Percentiles rank a stretch among this genome's conserved stretches.
phyloP scores from a whole-genome alignment of 257 asterid species.

The Nemophila menziesii region DNA sequence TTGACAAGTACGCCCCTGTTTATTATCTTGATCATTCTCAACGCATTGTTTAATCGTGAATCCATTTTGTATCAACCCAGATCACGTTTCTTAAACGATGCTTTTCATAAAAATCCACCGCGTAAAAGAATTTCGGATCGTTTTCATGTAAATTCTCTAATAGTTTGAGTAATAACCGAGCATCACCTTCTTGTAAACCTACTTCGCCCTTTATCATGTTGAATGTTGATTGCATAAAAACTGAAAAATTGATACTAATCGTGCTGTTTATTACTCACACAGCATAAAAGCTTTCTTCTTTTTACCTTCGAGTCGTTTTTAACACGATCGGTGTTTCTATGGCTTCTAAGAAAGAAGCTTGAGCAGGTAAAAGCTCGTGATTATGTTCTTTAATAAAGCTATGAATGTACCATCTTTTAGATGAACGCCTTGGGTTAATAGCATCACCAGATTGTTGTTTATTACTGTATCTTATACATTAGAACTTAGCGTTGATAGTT shows the following conservation, averaged over 20 bases:
- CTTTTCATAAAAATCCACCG: slow-evolving; percentile 73
- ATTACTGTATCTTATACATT: slow-evolving; percentile 88
- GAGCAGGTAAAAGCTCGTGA: slow-evolving; percentile 89
- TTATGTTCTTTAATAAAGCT: slow-evolving; percentile 76
- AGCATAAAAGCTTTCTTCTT: slow-evolving; percentile 46
- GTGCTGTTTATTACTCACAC: slow-evolving; percentile 27
- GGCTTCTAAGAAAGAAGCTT: slow-evolving; percentile 79
- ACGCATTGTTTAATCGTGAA: slow-evolving; percentile 51
- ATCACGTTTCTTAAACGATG: slow-evolving; percentile 77
- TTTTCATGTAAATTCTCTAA: slow-evolving; percentile 67
- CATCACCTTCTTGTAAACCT: slow-evolving; percentile 70
- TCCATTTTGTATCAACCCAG: slow-evolving; percentile 90
- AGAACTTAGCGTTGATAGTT: slow-evolving; percentile 86
- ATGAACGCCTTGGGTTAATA: slow-evolving; percentile 84
- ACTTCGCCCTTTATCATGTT: slow-evolving; percentile 72
- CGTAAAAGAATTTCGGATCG: slow-evolving; percentile 66
- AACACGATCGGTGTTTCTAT: slow-evolving; percentile 45
- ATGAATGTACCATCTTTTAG: slow-evolving; percentile 84
- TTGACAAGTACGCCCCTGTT: slow-evolving; percentile 23
- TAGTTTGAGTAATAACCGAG: slow-evolving; percentile 56
- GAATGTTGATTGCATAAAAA: slow-evolving; percentile 52
- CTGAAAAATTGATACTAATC: slow-evolving; percentile 49
- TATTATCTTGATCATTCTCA: slow-evolving; percentile 25
- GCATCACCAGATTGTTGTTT: slow-evolving; percentile 95
- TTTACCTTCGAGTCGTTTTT: slow-evolving; percentile 43